Conservation (phyloP, 257 asterid species). For the Rauvolfia tetraphylla region DNA sequence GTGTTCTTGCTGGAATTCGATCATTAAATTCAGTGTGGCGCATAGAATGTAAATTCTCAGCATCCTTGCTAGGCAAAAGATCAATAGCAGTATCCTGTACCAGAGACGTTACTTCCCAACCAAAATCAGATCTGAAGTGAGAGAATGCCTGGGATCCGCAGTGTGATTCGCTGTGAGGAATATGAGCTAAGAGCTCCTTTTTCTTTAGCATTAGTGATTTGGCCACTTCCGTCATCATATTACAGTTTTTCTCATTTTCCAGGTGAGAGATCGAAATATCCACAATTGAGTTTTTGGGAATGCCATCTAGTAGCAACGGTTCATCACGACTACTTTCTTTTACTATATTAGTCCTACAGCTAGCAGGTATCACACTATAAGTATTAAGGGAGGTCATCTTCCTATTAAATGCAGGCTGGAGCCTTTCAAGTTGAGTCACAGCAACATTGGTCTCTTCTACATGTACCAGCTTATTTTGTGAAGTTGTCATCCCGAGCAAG, state of each 20-base stretch:
- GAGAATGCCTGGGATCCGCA: conserved; percentile 25
- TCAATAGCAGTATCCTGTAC: conserved; percentile 27
- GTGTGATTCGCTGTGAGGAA: conserved; percentile 19
- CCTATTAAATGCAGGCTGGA: conserved; percentile 37
- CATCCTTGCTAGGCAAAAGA: conserved; percentile 23
- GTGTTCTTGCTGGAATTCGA: conserved; percentile 39
- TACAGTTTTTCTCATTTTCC: conserved; percentile 10
- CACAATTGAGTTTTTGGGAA: not conserved
- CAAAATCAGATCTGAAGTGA: conserved; percentile 19
- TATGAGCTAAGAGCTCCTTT: conserved; percentile 27
- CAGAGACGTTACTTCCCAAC: conserved; percentile 28
- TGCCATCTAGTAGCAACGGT: not conserved
- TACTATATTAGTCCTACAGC: conserved; percentile 19
- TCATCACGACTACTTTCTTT: conserved; percentile 24
- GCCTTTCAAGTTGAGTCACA: conserved; percentile 27
- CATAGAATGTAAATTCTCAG: conserved; percentile 20
- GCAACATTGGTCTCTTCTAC: conserved; percentile 25
- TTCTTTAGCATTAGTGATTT: conserved; percentile 21
- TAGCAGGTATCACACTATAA: conserved; percentile 38
- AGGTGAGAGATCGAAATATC: not conserved
- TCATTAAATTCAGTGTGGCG: conserved; percentile 25
- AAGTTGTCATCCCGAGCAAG: conserved; percentile 24
- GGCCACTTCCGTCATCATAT: conserved; percentile 28
- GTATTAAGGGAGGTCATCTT: conserved; percentile 43
- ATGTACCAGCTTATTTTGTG: conserved; percentile 26